Percentiles rank a stretch among this genome's conserved stretches.
Evolutionary conservation across 2,329 filamentous ascomycete genomes (phyloP).

Genomic region (Pseudofabraea citricarpa): DNA sequence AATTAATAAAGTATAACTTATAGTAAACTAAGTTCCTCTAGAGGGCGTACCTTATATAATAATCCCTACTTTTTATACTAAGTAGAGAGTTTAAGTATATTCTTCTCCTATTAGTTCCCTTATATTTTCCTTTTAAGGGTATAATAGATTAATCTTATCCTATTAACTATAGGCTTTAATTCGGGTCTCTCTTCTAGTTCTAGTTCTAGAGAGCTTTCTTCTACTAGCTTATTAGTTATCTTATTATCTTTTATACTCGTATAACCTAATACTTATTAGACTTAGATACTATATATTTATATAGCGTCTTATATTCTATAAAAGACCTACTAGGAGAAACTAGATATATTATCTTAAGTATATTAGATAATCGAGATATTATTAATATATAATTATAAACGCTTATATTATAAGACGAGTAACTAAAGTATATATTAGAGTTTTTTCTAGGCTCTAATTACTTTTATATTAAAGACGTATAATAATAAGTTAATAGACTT

Average conservation of each 20-base stretch:
- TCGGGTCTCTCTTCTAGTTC: not conserved
- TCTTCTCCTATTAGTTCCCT: not conserved
- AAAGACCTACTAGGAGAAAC: not conserved
- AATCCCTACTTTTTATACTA: not conserved
- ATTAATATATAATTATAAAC: not conserved
- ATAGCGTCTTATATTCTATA: not conserved
- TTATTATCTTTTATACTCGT: not conserved
- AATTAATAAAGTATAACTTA: not conserved
- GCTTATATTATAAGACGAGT: not conserved
- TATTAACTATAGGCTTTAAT: not conserved
- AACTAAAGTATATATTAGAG: not conserved
- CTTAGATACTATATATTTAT: not conserved
- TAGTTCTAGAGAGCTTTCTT: not conserved
- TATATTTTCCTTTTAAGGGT: not conserved
- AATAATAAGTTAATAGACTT: not conserved
- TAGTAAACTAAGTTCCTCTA: not conserved
- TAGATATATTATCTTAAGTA: not conserved
- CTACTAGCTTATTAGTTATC: not conserved
- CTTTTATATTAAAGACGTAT: not conserved
- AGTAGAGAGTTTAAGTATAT: not conserved
- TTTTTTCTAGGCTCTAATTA: not conserved
- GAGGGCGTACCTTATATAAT: not conserved
- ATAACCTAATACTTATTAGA: not conserved
- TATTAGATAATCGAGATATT: not conserved
- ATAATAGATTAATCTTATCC: not conserved